Conservation (phyloP, 164 flowering plant species). For the Tetracentron sinense region DNA sequence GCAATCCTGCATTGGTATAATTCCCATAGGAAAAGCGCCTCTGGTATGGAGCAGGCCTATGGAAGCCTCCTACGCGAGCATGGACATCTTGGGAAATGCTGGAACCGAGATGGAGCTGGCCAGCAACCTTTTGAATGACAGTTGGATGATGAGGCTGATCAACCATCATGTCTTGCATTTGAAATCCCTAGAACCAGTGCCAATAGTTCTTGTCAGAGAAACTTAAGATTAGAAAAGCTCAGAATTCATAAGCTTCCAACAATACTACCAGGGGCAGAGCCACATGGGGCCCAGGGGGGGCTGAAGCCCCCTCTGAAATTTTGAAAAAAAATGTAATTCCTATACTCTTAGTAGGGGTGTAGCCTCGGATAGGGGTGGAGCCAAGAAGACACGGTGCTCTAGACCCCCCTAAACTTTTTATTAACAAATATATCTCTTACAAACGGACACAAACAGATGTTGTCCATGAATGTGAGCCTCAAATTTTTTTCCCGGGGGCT, state of each 20-base stretch:
- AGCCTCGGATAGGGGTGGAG: too few relatives aligned
- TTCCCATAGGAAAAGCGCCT: conserved; percentile 28
- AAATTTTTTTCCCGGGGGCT: too few relatives aligned
- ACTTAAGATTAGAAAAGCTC: background rate
- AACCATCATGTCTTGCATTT: conserved; percentile 17
- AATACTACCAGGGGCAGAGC: too few relatives aligned
- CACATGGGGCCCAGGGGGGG: too few relatives aligned
- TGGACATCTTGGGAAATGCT: conserved; percentile 17
- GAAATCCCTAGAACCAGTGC: background rate
- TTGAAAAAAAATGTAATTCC: too few relatives aligned
- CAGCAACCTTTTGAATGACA: conserved; percentile 31
- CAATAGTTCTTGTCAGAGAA: background rate
- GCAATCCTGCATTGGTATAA: conserved; percentile 32
- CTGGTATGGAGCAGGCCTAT: conserved; percentile 19
- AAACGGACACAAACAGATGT: too few relatives aligned
- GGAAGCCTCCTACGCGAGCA: conserved; percentile 13
- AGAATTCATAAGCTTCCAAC: background rate
- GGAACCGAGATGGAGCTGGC: conserved; percentile 24
- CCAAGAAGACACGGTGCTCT: too few relatives aligned
- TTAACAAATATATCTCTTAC: too few relatives aligned
- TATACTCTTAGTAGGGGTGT: too few relatives aligned
- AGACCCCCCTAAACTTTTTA: too few relatives aligned
- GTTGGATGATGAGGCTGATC: conserved; percentile 33
- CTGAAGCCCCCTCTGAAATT: too few relatives aligned
- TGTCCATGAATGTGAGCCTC: too few relatives aligned